Percentiles rank a stretch among this genome's conserved stretches.
Evolutionary conservation across 345 rosid genomes (phyloP).

Genomic region (Brassica napus): Da-Ae NC_063442.1:37958501-37959000

Average conservation of each 20-base stretch:
- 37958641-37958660: not conserved
- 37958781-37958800: too few relatives aligned
- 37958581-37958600: slow-evolving; percentile 19
- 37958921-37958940: not conserved
- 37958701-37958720: not conserved
- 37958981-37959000: not conserved
- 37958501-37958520: not conserved
- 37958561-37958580: slow-evolving; percentile 25
- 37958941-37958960: slow-evolving; percentile 5
- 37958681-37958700: not conserved
- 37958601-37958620: slow-evolving; percentile 2
- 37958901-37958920: not conserved
- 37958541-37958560: not conserved
- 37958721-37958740: too few relatives aligned
- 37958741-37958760: too few relatives aligned
- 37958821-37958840: too few relatives aligned
- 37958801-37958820: too few relatives aligned
- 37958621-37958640: slow-evolving; percentile 11
- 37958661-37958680: not conserved
- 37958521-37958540: not conserved
- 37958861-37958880: too few relatives aligned
- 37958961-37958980: not conserved
- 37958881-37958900: too few relatives aligned
- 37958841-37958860: too few relatives aligned
- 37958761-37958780: too few relatives aligned